phyloP scores from a whole-genome alignment of 164 flowering plant genomes.

The Sedum album region DNA sequence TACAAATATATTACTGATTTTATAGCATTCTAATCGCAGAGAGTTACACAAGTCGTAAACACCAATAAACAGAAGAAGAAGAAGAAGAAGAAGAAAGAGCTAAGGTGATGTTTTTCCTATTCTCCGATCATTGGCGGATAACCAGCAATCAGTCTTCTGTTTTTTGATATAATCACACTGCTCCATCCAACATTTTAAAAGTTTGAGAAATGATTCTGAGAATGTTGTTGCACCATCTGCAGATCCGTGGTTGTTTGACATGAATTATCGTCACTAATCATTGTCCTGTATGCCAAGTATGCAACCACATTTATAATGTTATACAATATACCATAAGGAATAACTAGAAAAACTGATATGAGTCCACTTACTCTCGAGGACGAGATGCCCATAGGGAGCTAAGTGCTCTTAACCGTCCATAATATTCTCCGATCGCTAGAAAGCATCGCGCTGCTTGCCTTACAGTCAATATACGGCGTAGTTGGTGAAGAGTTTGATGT shows the following conservation, averaged over 20 bases:
- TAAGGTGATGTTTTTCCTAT: too few species aligned
- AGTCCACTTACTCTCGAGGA: slow-evolving; percentile 70
- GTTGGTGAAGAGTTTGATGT: slow-evolving; percentile 89
- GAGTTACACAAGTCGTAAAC: background rate
- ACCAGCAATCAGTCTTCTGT: background rate
- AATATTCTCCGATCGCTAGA: slow-evolving; percentile 82
- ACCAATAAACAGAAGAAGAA: background rate
- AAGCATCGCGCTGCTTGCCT: slow-evolving; percentile 89
- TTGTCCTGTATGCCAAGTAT: slow-evolving; percentile 23
- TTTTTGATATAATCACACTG: background rate
- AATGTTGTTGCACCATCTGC: slow-evolving; percentile 66
- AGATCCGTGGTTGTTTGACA: slow-evolving; percentile 65
- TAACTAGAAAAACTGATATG: background rate
- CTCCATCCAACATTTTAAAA: slow-evolving; percentile 22
- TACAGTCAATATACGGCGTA: slow-evolving; percentile 63
- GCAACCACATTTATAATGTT: background rate
- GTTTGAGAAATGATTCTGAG: slow-evolving; percentile 51
- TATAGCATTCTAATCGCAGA: background rate
- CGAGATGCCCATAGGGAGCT: slow-evolving; percentile 93
- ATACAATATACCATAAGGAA: background rate
- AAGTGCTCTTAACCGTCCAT: slow-evolving; percentile 73
- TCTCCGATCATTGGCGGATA: background rate
- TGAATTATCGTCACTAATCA: slow-evolving; percentile 54
- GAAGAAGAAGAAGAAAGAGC: too few species aligned
- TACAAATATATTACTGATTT: background rate